These are phyloP conservation scores for Chlorella sp. DNA, from an alignment of 139 green algal genomes.

Conservation along the genomic window DNA sequence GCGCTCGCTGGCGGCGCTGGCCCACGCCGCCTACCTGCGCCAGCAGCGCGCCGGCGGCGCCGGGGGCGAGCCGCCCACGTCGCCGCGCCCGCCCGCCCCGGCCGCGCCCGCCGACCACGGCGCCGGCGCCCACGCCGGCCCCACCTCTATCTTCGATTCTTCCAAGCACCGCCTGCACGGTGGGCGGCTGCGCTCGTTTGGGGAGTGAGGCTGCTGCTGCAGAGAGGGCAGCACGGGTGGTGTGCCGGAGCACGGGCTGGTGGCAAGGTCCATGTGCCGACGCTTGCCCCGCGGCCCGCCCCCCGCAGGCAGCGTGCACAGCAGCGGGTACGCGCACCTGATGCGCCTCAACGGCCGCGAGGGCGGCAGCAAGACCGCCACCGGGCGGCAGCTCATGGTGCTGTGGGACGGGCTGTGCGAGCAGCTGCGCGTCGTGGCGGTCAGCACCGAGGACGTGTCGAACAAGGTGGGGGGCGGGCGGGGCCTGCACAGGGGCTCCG, in stretches of 20 bases:
- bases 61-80: background rate
- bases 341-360: conserved; percentile 82
- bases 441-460: conserved; percentile 92
- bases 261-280: too few relatives aligned
- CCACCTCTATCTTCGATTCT: conserved; percentile 70
- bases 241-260: too few relatives aligned
- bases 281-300: background rate
- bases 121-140: conserved; percentile 44
- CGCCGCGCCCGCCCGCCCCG: conserved; percentile 7
- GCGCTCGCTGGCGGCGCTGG: conserved; percentile 46
- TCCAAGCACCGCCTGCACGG: conserved; percentile 45
- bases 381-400: conserved; percentile 79
- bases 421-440: conserved; percentile 65
- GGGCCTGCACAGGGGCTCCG: background rate
- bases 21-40: too few relatives aligned
- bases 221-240: too few relatives aligned
- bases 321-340: conserved; percentile 96
- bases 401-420: conserved; percentile 93
- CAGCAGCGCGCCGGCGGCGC: background rate
- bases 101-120: conserved; percentile 36
- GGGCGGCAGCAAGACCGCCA: conserved; percentile 46
- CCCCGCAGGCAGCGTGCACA: conserved; percentile 87
- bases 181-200: background rate
- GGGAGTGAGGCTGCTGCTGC: too few relatives aligned
- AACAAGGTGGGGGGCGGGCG: conserved; percentile 77